Conservation (phyloP, 306 rosid genomes). For the Crotalaria pallida region DNA sequence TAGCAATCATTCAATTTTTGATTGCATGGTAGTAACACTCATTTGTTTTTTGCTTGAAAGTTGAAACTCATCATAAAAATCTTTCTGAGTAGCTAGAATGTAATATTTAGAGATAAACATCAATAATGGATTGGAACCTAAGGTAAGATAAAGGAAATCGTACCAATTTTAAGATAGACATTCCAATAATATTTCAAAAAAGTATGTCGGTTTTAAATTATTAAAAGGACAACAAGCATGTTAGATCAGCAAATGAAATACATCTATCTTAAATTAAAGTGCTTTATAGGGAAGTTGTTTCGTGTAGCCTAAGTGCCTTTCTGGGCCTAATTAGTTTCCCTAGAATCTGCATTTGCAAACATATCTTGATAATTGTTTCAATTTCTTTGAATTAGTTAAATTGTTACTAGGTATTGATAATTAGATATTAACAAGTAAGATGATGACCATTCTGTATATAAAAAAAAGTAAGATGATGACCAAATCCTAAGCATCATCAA, state of each 20-base stretch:
- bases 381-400: constrained; percentile 11
- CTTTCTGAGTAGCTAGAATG: neutral
- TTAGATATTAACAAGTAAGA: neutral
- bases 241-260: neutral
- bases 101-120: too few relatives aligned
- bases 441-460: too few relatives aligned
- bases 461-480: constrained; percentile 2
- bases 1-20: too few relatives aligned
- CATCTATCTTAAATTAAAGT: neutral
- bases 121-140: too few relatives aligned
- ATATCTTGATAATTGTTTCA: neutral
- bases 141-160: neutral
- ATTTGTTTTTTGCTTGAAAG: too few relatives aligned
- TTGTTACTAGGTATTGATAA: neutral
- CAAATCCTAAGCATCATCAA: too few relatives aligned
- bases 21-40: too few relatives aligned
- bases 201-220: neutral
- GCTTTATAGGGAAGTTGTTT: constrained; percentile 2
- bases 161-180: neutral
- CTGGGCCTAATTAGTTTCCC: constrained; percentile 7
- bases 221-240: neutral
- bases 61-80: too few relatives aligned
- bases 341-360: neutral
- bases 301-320: constrained; percentile 11
- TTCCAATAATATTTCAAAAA: neutral